Evolutionary conservation across 208 protist genomes (phyloP).

Genomic region (Cochliopodium minus): DNA sequence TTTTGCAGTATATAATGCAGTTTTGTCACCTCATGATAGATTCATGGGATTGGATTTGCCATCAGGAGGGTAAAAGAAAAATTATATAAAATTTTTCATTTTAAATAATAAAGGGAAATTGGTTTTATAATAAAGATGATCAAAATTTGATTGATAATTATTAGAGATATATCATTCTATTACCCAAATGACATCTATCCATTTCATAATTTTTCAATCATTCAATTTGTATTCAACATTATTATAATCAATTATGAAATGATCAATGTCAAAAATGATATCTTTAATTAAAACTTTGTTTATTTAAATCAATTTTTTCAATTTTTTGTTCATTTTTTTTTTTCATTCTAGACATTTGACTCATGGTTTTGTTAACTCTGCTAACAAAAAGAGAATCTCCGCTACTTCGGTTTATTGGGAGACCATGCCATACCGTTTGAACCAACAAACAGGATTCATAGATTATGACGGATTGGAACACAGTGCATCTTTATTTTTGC

Average conservation of each 20-base stretch:
- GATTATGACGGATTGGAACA: constrained; percentile 33
- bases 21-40: constrained; percentile 35
- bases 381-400: constrained; percentile 33
- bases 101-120: too few species aligned
- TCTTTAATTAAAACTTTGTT: too few species aligned
- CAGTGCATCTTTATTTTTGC: constrained; percentile 21
- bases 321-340: constrained; percentile 1
- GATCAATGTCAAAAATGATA: too few species aligned
- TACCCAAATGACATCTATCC: too few species aligned
- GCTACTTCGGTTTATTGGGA: constrained; percentile 39
- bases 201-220: too few species aligned
- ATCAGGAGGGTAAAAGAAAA: constrained; percentile 29
- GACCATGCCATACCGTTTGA: constrained; percentile 29
- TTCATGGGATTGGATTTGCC: constrained; percentile 38
- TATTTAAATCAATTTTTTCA: too few species aligned
- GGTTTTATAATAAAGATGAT: too few species aligned
- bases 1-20: constrained; percentile 48
- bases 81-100: too few species aligned
- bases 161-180: too few species aligned
- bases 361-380: constrained; percentile 29
- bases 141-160: too few species aligned
- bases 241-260: too few species aligned
- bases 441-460: constrained; percentile 29
- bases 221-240: too few species aligned
- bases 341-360: neutral